These are phyloP conservation scores for Serendipita sp. DNA, from an alignment of 768 basidiomycete genomes.

Conservation along the genomic window DNA sequence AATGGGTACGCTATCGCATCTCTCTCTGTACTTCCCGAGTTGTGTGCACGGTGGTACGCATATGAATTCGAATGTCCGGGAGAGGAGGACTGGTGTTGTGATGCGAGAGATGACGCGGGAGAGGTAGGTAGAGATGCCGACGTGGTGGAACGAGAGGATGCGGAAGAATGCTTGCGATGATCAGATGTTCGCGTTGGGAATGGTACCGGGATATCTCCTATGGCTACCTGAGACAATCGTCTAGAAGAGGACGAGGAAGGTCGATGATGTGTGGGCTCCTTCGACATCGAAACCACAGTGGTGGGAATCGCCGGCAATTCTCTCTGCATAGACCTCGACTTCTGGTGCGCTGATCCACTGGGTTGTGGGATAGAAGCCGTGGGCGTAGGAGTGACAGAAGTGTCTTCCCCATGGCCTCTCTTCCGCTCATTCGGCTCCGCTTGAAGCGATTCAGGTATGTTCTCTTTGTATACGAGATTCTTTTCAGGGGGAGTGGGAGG, in stretches of 20 bases:
- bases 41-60: constrained; percentile 5
- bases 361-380: not conserved
- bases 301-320: constrained; percentile 4
- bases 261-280: constrained; percentile 3
- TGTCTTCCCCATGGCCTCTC: not conserved
- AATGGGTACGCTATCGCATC: constrained; percentile 8
- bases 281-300: not conserved
- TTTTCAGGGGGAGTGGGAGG: constrained; percentile 1
- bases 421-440: constrained; percentile 10
- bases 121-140: not conserved
- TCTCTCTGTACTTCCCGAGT: not conserved
- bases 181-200: constrained; percentile 9
- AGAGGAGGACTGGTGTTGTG: not conserved
- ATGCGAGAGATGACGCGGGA: not conserved
- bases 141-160: not conserved
- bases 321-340: not conserved
- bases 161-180: constrained; percentile 4
- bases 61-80: not conserved
- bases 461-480: not conserved
- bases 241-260: constrained; percentile 6
- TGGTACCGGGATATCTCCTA: constrained; percentile 2
- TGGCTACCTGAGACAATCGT: constrained; percentile 1
- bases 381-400: constrained; percentile 5
- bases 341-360: constrained; percentile 2
- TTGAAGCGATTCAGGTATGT: constrained; percentile 9